These are phyloP conservation scores for Vigna radiata DNA, from an alignment of 306 rosid species.

Conservation along the genomic window DNA sequence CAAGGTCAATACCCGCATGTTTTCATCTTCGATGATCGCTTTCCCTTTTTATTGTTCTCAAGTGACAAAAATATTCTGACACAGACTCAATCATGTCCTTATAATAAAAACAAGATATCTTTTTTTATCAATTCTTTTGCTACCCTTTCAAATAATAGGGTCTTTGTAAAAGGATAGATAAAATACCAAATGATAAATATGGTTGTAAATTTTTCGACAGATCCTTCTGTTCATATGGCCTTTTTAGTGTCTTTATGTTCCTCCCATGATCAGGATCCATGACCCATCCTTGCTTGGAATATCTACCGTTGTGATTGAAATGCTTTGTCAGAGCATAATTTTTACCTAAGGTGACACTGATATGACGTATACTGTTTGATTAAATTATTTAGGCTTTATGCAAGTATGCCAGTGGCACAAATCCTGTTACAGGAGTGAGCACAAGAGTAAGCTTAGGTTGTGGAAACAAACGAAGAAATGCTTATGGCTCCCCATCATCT, in stretches of 20 bases:
- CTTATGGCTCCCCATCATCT: constrained; percentile 68
- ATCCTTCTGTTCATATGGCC: neutral
- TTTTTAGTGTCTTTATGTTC: neutral
- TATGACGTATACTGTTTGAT: neutral
- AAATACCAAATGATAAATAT: neutral
- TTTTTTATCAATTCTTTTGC: neutral
- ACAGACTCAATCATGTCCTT: neutral
- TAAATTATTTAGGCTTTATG: constrained; percentile 53
- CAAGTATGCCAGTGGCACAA: constrained; percentile 63
- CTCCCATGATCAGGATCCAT: constrained; percentile 11
- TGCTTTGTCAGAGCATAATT: neutral
- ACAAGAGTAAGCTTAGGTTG: constrained; percentile 71
- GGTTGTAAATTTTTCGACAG: neutral
- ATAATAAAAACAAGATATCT: neutral
- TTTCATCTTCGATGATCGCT: neutral
- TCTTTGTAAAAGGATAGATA: neutral
- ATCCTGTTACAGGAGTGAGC: constrained; percentile 63
- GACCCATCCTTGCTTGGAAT: constrained; percentile 9
- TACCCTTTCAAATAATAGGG: constrained; percentile 5
- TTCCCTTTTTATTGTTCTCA: neutral
- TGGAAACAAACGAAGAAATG: constrained; percentile 84
- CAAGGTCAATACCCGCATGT: neutral
- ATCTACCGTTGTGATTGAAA: neutral
- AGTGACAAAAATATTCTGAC: neutral
- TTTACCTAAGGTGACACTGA: neutral